These are phyloP conservation scores for Gleditsia sinensis DNA, from an alignment of 306 rosid genomes.

Conservation along the genomic window DNA sequence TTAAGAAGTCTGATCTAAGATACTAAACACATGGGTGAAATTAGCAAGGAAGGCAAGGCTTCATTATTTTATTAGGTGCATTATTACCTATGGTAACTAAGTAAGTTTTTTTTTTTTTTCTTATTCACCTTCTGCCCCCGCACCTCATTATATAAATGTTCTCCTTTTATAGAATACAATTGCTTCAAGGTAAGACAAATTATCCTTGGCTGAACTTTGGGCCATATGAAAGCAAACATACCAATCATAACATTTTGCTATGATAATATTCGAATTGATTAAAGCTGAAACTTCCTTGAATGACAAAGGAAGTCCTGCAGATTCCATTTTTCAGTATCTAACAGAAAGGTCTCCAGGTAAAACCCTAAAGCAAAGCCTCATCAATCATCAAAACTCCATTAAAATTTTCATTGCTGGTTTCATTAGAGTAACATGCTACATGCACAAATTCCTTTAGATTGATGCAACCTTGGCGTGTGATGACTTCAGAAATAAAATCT, in stretches of 20 bases:
- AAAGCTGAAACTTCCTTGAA: not conserved
- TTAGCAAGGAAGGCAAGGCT: slow-evolving; percentile 15
- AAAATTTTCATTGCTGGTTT: not conserved
- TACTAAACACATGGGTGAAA: slow-evolving; percentile 4
- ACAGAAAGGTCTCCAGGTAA: slow-evolving; percentile 10
- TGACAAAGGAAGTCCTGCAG: not conserved
- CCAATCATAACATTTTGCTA: not conserved
- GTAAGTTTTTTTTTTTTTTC: not conserved
- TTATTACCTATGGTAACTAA: not conserved
- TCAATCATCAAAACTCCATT: slow-evolving; percentile 14
- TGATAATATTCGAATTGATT: slow-evolving; percentile 4
- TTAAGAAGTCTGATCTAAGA: not conserved
- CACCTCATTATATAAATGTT: not conserved
- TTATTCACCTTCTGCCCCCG: not conserved
- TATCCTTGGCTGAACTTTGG: slow-evolving; percentile 4
- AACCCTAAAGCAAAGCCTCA: slow-evolving; percentile 17
- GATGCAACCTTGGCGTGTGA: slow-evolving; percentile 10
- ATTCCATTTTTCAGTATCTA: not conserved
- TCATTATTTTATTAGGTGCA: not conserved
- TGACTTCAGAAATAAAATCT: slow-evolving; percentile 4
- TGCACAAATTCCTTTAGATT: not conserved
- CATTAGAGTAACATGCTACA: not conserved
- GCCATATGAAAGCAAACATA: not conserved
- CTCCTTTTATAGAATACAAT: not conserved
- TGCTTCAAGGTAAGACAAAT: not conserved